Base-by-base conservation (phyloP, 2,329 filamentous ascomycete species). In the Elsinoe perseae region DNA sequence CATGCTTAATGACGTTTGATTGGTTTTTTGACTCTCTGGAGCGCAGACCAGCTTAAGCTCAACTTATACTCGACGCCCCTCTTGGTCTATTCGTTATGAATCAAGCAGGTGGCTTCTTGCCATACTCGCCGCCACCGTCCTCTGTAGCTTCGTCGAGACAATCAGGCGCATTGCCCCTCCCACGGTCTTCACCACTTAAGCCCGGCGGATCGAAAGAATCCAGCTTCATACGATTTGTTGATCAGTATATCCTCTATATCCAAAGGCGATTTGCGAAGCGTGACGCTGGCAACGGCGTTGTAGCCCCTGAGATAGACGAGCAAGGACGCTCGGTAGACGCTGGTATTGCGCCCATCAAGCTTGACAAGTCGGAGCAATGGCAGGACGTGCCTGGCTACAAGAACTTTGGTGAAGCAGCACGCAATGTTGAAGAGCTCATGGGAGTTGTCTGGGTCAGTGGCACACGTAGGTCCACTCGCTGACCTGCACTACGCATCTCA, bases 391-490 rank as follows among this genome's bases (percentile, higher is more conserved):
- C 70, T 30, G 80, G 80, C 1, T 86, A 85, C 61, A 73, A 75
- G 55, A 80, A 72, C 53, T 87, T 92, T 68, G 76, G 74, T 50
- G 85, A 91, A 65, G 80, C 89, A 3, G 88, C 82, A 55, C 80
- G 75, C 57, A 89, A 95, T 65, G 70, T 95, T 0, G 86, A 91
- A 56, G 77, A 78, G 4, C 68, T 95, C 10, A 73, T 95, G 14
- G 86, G 95, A 68, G 80, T 95, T 6, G 72, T 95, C 4, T 97
- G 92, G 92, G 80, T 89, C 20, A 89, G 85, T 27, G 89, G 87
- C 8, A 95, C 91, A 20, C 89, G 89, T 90, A 76, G 68, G 87
- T 27, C 20, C 9, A 25, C n/a, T 16, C 46, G 16, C 21, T 12
- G 18, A 38, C 7, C 48, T 21, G 18, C 28, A n/a, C 10, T 9